These are phyloP conservation scores for Exophiala spinifera DNA, from an alignment of 2,329 filamentous ascomycete species.

Conservation along the genomic window DNA sequence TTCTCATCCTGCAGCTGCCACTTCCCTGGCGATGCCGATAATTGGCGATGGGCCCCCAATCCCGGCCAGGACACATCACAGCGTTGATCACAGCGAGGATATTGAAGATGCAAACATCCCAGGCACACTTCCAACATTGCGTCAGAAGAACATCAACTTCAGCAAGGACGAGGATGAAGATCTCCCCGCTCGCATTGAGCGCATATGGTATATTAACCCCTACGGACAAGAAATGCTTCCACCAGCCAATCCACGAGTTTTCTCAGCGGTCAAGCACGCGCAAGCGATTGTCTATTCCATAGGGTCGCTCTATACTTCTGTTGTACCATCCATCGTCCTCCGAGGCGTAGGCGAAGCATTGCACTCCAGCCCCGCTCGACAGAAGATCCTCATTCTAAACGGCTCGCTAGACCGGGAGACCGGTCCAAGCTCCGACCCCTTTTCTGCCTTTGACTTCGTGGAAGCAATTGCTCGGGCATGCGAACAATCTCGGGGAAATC, in stretches of 20 bases:
- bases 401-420: slow-evolving; percentile 83
- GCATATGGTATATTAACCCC: slow-evolving; percentile 97
- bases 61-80: slow-evolving; percentile 29
- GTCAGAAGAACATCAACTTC: slow-evolving; percentile 78
- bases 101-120: slow-evolving; percentile 47
- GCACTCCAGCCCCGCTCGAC: slow-evolving; percentile 48
- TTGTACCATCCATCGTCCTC: slow-evolving; percentile 78
- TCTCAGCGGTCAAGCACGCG: slow-evolving; percentile 63
- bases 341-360: slow-evolving; percentile 69
- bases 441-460: slow-evolving; percentile 77
- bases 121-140: slow-evolving; percentile 71
- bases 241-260: slow-evolving; percentile 74
- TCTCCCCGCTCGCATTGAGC: slow-evolving; percentile 70
- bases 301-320: slow-evolving; percentile 86
- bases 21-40: slow-evolving; percentile 30
- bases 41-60: slow-evolving; percentile 32
- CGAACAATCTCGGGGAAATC: slow-evolving; percentile 61
- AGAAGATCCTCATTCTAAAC: slow-evolving; percentile 83
- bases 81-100: slow-evolving; percentile 33
- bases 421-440: slow-evolving; percentile 62
- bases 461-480: slow-evolving; percentile 73
- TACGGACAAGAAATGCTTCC: slow-evolving; percentile 95
- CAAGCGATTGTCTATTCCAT: slow-evolving; percentile 83
- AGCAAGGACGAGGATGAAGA: slow-evolving; percentile 83
- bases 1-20: slow-evolving; percentile 64